Percentiles rank a stretch among this genome's conserved stretches.
These are phyloP conservation scores for Penicillium waksmanii DNA, from an alignment of 495 filamentous ascomycete genomes.

Conservation along the genomic window DNA sequence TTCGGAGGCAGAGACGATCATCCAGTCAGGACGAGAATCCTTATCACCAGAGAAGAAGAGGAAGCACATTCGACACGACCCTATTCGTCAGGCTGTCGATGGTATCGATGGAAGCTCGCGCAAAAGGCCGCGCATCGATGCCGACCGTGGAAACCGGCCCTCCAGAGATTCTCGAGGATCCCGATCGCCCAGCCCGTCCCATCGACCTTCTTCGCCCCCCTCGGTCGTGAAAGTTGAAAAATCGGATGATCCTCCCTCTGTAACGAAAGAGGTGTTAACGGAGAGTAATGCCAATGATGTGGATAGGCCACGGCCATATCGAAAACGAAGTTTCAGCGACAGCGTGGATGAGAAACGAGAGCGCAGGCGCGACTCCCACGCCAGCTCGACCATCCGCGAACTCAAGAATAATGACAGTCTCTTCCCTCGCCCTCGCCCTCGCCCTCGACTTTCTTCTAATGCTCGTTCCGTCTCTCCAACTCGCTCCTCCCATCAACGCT, in stretches of 20 bases:
- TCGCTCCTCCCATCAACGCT: conserved; percentile 61
- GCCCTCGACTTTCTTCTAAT: conserved; percentile 39
- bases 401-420: conserved; percentile 32
- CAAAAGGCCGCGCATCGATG: conserved; percentile 40
- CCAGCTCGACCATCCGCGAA: conserved; percentile 21
- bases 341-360: conserved; percentile 43
- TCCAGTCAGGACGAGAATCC: conserved; percentile 73
- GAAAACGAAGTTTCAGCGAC: conserved; percentile 50
- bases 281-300: conserved; percentile 20
- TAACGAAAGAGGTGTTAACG: conserved; percentile 27
- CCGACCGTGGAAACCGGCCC: conserved; percentile 26
- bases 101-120: conserved; percentile 57
- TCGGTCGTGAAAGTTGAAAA: conserved; percentile 46
- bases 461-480: conserved; percentile 67
- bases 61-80: conserved; percentile 70
- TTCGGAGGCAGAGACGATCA: conserved; percentile 82
- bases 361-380: conserved; percentile 27
- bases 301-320: conserved; percentile 30
- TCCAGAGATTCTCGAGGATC: conserved; percentile 26
- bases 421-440: conserved; percentile 23
- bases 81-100: conserved; percentile 33
- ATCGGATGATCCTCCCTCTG: conserved; percentile 34
- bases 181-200: conserved; percentile 32
- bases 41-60: conserved; percentile 68
- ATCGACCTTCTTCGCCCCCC: conserved; percentile 28